phyloP scores from a whole-genome alignment of 352 stramenopile genomes.

The Phytophthora hibernalis region DNA sequence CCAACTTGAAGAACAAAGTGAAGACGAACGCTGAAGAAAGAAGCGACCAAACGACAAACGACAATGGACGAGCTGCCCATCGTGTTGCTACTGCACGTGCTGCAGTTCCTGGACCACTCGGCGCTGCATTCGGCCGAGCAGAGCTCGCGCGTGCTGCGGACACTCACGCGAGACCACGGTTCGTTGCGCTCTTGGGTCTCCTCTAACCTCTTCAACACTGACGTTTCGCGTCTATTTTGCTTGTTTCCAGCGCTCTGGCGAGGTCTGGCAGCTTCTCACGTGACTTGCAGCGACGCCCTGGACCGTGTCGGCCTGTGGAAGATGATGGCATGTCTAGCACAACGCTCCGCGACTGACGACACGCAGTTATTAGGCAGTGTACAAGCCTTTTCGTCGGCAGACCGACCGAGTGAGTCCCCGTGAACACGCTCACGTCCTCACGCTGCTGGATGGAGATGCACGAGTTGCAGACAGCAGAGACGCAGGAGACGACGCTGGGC shows the following conservation, averaged over 20 bases:
- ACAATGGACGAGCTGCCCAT: conserved; percentile 50
- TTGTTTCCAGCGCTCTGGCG: conserved; percentile 57
- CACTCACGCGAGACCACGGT: conserved; percentile 52
- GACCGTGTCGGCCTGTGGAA: conserved; percentile 49
- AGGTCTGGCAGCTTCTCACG: conserved; percentile 16
- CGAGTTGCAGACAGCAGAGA: conserved; percentile 50
- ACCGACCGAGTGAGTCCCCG: conserved; percentile 60
- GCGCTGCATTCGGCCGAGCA: conserved; percentile 61
- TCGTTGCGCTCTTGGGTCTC: background rate
- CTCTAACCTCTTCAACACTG: background rate
- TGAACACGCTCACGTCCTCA: conserved; percentile 74
- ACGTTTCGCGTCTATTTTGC: conserved; percentile 21
- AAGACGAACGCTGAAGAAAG: conserved; percentile 14
- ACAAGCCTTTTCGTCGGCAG: conserved; percentile 59
- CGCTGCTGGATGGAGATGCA: conserved; percentile 71
- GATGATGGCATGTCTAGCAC: conserved; percentile 54
- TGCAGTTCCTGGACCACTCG: conserved; percentile 61
- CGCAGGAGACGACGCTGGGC: conserved; percentile 55
- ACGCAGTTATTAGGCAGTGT: conserved; percentile 50
- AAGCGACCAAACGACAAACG: conserved; percentile 9
- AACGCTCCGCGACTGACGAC: conserved; percentile 41
- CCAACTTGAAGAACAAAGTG: conserved; percentile 39
- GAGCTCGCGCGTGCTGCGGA: conserved; percentile 42
- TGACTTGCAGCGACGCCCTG: conserved; percentile 41
- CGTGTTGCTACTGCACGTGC: conserved; percentile 58